Percentiles rank a stretch among this genome's conserved stretches.
phyloP scores from a whole-genome alignment of 441 rosid species.

The Dalechampia spathulata region DNA sequence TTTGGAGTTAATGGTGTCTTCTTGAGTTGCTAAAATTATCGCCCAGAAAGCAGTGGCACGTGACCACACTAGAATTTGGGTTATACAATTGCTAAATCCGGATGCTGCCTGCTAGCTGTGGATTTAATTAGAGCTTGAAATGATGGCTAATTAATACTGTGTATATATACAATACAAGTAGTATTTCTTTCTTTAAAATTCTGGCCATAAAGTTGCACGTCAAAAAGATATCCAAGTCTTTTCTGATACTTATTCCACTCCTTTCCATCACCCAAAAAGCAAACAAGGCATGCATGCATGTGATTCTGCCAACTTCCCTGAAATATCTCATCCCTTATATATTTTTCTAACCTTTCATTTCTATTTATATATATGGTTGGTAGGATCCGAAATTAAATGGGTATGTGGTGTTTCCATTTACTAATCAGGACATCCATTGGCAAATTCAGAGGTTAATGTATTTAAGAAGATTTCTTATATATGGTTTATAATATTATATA shows the following conservation, averaged over 20 bases:
- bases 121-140: no score
- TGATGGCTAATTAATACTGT: no score
- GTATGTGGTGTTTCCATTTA: no score
- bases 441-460: no score
- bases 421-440: no score
- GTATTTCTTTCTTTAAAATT: neutral
- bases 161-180: neutral
- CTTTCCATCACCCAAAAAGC: neutral
- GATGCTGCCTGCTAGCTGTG: neutral
- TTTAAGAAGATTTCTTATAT: no score
- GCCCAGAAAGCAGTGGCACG: slow-evolving; percentile 13
- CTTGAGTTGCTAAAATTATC: neutral
- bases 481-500: no score
- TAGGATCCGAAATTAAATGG: no score
- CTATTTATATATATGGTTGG: no score
- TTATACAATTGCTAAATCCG: neutral
- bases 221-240: no score
- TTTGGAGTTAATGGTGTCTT: slow-evolving; percentile 1
- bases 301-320: slow-evolving; percentile 3
- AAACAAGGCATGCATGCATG: slow-evolving; percentile 10
- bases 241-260: no score
- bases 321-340: neutral
- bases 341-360: neutral
- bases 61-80: slow-evolving; percentile 6
- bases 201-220: slow-evolving; percentile 2